Percentiles rank a stretch among this genome's conserved stretches.
These are phyloP conservation scores for Emiliania huxleyi DNA, from an alignment of 78 protist species.

Conservation along the genomic window DNA sequence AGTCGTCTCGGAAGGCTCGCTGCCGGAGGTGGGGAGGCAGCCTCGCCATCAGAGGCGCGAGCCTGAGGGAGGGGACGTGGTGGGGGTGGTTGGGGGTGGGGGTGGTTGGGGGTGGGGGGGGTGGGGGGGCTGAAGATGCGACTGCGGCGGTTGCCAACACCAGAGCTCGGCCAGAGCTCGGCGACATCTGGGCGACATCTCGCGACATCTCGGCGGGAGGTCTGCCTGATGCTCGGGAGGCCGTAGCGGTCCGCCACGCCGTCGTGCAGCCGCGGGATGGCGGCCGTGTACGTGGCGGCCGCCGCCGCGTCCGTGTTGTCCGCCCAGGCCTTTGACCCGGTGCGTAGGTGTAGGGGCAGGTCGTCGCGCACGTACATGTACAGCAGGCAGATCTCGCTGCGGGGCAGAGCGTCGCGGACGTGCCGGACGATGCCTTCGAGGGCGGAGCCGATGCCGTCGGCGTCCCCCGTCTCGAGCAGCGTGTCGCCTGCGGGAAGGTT, in stretches of 20 bases:
- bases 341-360: background rate
- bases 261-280: background rate
- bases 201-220: too few species aligned
- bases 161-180: too few species aligned
- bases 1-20: background rate
- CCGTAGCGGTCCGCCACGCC: background rate
- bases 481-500: too few species aligned
- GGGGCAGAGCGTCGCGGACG: background rate
- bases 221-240: background rate
- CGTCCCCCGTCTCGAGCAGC: background rate
- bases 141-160: too few species aligned
- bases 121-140: too few species aligned
- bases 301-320: background rate
- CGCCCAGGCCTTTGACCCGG: background rate
- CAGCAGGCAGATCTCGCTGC: background rate
- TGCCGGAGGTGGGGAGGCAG: background rate
- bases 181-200: too few species aligned
- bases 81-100: too few species aligned
- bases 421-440: slow-evolving; percentile 11
- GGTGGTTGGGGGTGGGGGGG: too few species aligned
- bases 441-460: background rate
- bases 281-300: background rate
- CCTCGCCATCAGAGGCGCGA: background rate
- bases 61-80: background rate
- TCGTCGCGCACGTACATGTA: background rate